These are phyloP conservation scores for Ogataea sp. DNA, from an alignment of 805 yeast species.

Conservation along the genomic window DNA sequence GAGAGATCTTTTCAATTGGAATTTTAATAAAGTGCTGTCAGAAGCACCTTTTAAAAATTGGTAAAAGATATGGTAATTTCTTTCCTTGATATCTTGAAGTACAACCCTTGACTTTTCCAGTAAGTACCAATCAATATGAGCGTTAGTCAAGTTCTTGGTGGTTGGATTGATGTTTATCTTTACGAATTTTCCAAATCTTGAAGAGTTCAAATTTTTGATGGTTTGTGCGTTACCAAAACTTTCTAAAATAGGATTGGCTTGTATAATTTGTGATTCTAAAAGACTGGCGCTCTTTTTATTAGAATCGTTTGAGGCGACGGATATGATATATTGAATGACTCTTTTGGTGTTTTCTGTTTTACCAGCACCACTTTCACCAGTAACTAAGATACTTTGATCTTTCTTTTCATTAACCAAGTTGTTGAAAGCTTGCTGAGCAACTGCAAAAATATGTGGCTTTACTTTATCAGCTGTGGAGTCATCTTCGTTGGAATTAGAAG, in stretches of 20 bases:
- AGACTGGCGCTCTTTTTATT: conserved; percentile 24
- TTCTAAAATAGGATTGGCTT: conserved; percentile 93
- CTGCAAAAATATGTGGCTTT: conserved; percentile 87
- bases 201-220: conserved; percentile 85
- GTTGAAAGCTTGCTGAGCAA: conserved; percentile 79
- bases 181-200: conserved; percentile 94
- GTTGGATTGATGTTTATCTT: conserved; percentile 63
- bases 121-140: conserved; percentile 90
- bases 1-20: conserved; percentile 32
- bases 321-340: conserved; percentile 84
- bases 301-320: conserved; percentile 40
- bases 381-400: conserved; percentile 89
- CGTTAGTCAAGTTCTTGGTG: conserved; percentile 68
- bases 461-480: conserved; percentile 24
- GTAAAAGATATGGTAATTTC: conserved; percentile 92
- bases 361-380: conserved; percentile 99
- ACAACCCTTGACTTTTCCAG: conserved; percentile 91
- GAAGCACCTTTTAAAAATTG: conserved; percentile 70
- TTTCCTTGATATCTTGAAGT: conserved; percentile 62
- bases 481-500: conserved; percentile 19
- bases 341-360: conserved; percentile 96
- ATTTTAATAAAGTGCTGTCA: conserved; percentile 34
- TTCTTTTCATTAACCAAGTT: conserved; percentile 58
- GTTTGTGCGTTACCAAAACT: conserved; percentile 98
- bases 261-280: conserved; percentile 79